These are phyloP conservation scores for Ganoderma multipileum DNA, from an alignment of 1,284 basidiomycete genomes.

Conservation along the genomic window DNA sequence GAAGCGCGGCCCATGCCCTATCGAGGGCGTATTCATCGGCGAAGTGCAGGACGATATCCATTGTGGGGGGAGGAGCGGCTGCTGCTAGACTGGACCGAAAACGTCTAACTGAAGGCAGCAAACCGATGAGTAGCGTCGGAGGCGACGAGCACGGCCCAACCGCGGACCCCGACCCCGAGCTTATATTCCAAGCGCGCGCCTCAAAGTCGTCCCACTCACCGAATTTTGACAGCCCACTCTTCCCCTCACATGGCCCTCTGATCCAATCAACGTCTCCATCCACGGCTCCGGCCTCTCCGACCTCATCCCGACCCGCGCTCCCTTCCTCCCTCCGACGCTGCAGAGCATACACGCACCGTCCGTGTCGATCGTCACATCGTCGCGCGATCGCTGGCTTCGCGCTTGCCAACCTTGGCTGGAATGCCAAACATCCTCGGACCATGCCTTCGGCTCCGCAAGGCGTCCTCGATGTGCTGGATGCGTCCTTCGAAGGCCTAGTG, in stretches of 20 bases:
- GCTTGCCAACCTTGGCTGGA: not conserved
- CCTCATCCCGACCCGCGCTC: not conserved
- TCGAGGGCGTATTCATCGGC: slow-evolving; percentile 84
- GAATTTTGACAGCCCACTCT: slow-evolving; percentile 24
- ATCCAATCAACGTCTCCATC: slow-evolving; percentile 13
- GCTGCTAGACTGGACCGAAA: slow-evolving; percentile 8
- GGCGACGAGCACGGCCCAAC: slow-evolving; percentile 16
- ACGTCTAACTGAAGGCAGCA: slow-evolving; percentile 3
- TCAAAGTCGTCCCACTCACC: slow-evolving; percentile 30
- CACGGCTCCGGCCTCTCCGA: not conserved
- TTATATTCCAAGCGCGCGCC: slow-evolving; percentile 33
- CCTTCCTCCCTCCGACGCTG: not conserved
- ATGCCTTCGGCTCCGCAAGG: not conserved
- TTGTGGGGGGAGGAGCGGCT: slow-evolving; percentile 40
- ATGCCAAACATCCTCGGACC: not conserved
- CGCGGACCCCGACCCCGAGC: not conserved
- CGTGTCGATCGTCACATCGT: not conserved
- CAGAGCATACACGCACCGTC: not conserved
- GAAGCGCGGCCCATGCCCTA: slow-evolving; percentile 74
- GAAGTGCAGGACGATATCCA: slow-evolving; percentile 84
- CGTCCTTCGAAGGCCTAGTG: slow-evolving; percentile 16
- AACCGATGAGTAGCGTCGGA: slow-evolving; percentile 13
- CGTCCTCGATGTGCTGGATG: not conserved
- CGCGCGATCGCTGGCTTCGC: not conserved
- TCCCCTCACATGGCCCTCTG: slow-evolving; percentile 6